Percentiles rank a stretch among this genome's conserved stretches.
These are phyloP conservation scores for Candida pseudoglaebosa DNA, from an alignment of 805 yeast species.

Conservation along the genomic window DNA sequence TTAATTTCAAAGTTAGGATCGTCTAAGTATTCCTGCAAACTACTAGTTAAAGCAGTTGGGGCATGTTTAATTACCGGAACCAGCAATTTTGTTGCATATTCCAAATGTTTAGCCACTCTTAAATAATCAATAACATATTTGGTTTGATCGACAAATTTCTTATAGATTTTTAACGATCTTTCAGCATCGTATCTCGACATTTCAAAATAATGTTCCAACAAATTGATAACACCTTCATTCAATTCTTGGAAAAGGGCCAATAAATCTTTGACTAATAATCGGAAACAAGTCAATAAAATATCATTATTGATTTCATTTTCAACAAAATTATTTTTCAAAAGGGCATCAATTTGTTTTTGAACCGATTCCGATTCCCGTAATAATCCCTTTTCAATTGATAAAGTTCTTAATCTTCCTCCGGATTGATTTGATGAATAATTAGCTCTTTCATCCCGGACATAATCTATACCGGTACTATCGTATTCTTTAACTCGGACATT, in stretches of 20 bases:
- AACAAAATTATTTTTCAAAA: slow-evolving; percentile 68
- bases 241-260: slow-evolving; percentile 81
- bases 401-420: slow-evolving; percentile 59
- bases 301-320: slow-evolving; percentile 85
- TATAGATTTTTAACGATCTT: slow-evolving; percentile 79
- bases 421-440: slow-evolving; percentile 42
- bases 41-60: slow-evolving; percentile 84
- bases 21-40: slow-evolving; percentile 82
- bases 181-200: slow-evolving; percentile 84
- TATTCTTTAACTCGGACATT: slow-evolving; percentile 65
- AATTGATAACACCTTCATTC: slow-evolving; percentile 93
- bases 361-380: slow-evolving; percentile 83
- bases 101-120: slow-evolving; percentile 84
- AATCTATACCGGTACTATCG: slow-evolving; percentile 63
- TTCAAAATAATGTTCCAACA: slow-evolving; percentile 92
- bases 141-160: slow-evolving; percentile 80
- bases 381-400: slow-evolving; percentile 73
- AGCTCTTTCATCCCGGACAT: slow-evolving; percentile 64
- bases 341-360: slow-evolving; percentile 71
- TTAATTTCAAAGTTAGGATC: slow-evolving; percentile 83
- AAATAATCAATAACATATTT: slow-evolving; percentile 82
- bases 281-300: slow-evolving; percentile 75
- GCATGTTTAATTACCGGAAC: slow-evolving; percentile 98
- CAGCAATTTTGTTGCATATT: slow-evolving; percentile 78
- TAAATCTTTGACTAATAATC: slow-evolving; percentile 86